Base-by-base conservation (phyloP, 305 asterid species). In the Ajuga reptans region DNA sequence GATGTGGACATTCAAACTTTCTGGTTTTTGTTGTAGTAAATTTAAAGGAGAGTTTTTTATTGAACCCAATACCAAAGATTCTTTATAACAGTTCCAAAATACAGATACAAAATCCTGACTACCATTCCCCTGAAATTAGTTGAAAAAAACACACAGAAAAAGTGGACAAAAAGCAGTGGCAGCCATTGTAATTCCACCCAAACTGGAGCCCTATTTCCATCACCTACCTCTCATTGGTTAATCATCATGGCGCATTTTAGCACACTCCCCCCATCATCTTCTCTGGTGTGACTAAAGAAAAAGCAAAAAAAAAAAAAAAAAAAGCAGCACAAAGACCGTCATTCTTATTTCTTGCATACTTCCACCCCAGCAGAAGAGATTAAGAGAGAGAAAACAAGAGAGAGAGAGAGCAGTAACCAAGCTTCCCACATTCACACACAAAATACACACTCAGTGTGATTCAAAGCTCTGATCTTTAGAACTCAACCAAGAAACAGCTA, bases 241-340 rank as follows among this genome's bases (percentile, higher is more conserved):
- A 85, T 80, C 89, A 83, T 87, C 78, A 75, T 49, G 43, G 81
- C 82, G 85, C 87, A 84, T 79, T 78, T 82, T 81, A 81, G 90
- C 86, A 69, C 76, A 37, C 65, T 53, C 74, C 72, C 64, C 68
- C 42, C 84, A 58, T 74, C 77, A 69, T 50, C 82, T 42, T 51
- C 83, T 16, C 73, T 49, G 60, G 54, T 72, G 78, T 60, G 73
- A 58, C 71, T 64, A 75, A 74, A 76, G 49, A 47, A 69, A 69
- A 54, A 64, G 72, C 75, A 78, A n/a, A 75, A 74, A 76, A 42
- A 47, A 69, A 69, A 54, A 75, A 74, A 76, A 42, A 47, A 69
- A 69, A 54, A 64, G 72, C 75, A 78, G 14, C 81, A 68, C 69
- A 64, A 34, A 60, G 42, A 68, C 78, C 84, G 79, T 83, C 81